A percentile compares a stretch with the other conserved stretches of the same genome.
phyloP scores from a whole-genome alignment of 768 basidiomycete genomes.

The Tylopilus felleus region DNA sequence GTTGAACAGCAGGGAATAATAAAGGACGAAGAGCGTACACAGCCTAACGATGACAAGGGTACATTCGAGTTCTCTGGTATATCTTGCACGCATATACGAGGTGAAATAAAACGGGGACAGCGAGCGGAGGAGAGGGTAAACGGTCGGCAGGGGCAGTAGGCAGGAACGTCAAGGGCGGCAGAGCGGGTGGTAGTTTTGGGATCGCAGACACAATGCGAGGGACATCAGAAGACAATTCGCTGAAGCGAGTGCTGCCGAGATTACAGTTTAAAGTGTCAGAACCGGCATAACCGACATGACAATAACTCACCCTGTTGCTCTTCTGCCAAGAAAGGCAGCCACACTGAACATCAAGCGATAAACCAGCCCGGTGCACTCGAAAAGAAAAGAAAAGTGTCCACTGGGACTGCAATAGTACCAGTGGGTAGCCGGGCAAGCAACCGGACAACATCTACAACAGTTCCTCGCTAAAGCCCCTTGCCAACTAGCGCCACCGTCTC shows the following conservation, averaged over 20 bases:
- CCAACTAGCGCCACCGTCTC: constrained; percentile 26
- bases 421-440: not conserved
- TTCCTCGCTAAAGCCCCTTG: not conserved
- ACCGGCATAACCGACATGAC: not conserved
- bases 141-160: not conserved
- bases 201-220: not conserved
- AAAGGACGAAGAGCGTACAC: constrained; percentile 14
- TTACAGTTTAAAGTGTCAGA: not conserved
- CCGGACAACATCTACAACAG: constrained; percentile 3
- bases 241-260: not conserved
- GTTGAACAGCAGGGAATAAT: constrained; percentile 11
- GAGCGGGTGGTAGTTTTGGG: not conserved
- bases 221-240: not conserved
- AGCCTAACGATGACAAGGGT: constrained; percentile 12
- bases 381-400: constrained; percentile 1
- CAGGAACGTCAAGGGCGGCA: not conserved
- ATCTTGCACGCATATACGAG: constrained; percentile 7
- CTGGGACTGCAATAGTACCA: not conserved
- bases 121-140: not conserved
- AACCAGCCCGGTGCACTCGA: not conserved
- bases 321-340: constrained; percentile 2
- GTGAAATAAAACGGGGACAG: not conserved
- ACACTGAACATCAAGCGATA: not conserved
- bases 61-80: constrained; percentile 16
- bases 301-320: constrained; percentile 4